Base-by-base conservation (phyloP, 768 basidiomycete species). In the Tulasnella calospora region DNA sequence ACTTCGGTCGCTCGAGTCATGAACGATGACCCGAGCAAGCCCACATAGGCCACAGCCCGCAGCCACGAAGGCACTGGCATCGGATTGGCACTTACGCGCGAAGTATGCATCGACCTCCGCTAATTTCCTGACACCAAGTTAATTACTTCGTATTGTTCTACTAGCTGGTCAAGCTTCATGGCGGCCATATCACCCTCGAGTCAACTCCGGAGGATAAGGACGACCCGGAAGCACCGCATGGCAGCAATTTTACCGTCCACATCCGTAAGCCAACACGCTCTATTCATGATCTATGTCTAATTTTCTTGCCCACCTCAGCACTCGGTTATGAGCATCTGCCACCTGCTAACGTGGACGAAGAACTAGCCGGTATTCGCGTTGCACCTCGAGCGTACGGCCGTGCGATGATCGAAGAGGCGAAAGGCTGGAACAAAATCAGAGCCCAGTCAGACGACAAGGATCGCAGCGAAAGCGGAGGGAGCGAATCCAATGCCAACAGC, bases 401-500 rank as follows among this genome's bases (percentile, higher is more conserved):
- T 74, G 85, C 83, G 0, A 83, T 85, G 61, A 82, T 86, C 33
- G 85, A 85, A 35, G 85, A 86, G 78, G 85, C 85, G 0, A 82
- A 83, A 72, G 83, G 84, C 38, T 86, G 85, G 84, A 83, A 81
- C 36, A 44, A 36, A 81, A 8, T n/a, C 17, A 35, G n/a, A 27
- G 61, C 61, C 13, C 40, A 33, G 19, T 44, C 78, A 21, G 67
- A 79, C 21, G 75, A 76, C 15, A 46, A n/a, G 19, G 57, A 46
- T 27, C 36, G 41, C 19, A 78, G 57, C 46, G 73, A 74, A 79
- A 61, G 70, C 46, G 71, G 38, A 27, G 38, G 79, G 13, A 80
- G 81, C 30, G 81, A 82, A 8, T 80, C 82, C 1, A 83, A 81
- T 9, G 78, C 80, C 23, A 81, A 74, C 33, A 82, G 69, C 55